phyloP scores from a whole-genome alignment of 2,329 filamentous ascomycete genomes.

The Sphaerostilbella broomeana region DNA sequence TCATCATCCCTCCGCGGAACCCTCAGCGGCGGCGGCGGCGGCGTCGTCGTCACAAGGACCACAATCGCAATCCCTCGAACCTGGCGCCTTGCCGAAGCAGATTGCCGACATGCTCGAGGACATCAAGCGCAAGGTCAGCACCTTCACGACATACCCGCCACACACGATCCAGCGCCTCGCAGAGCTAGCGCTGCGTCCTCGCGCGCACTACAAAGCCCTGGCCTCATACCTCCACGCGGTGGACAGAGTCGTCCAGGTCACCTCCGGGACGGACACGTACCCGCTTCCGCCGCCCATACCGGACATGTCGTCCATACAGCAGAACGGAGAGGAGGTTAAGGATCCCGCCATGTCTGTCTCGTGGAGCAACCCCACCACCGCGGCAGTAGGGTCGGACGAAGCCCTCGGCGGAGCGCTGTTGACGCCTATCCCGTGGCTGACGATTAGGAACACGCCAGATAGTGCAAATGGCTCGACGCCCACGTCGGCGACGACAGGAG shows the following conservation, averaged over 20 bases:
- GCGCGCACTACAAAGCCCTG: slow-evolving; percentile 71
- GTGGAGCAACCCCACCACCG: slow-evolving; percentile 42
- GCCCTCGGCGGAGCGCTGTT: slow-evolving; percentile 82
- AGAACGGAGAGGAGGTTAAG: slow-evolving; percentile 54
- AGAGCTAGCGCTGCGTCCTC: slow-evolving; percentile 74
- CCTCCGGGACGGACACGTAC: slow-evolving; percentile 72
- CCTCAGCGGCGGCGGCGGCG: background rate
- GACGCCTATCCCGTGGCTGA: slow-evolving; percentile 90
- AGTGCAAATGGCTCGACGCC: slow-evolving; percentile 18
- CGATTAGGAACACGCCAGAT: slow-evolving; percentile 28
- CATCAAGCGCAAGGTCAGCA: slow-evolving; percentile 55
- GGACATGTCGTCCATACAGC: slow-evolving; percentile 48
- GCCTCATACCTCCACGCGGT: slow-evolving; percentile 84
- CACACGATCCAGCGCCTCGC: slow-evolving; percentile 89
- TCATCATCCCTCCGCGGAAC: slow-evolving; percentile 21
- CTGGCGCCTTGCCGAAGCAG: slow-evolving; percentile 54
- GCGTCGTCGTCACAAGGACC: slow-evolving; percentile 16
- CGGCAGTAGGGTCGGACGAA: slow-evolving; percentile 71
- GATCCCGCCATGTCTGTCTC: slow-evolving; percentile 34
- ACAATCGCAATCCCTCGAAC: slow-evolving; percentile 20
- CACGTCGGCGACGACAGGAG: background rate
- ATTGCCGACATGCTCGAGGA: slow-evolving; percentile 56
- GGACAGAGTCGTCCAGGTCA: slow-evolving; percentile 85
- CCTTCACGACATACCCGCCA: slow-evolving; percentile 70
- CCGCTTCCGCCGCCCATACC: slow-evolving; percentile 66